Percentiles rank a stretch among this genome's conserved stretches.
These are phyloP conservation scores for Wickerhamiella sorbophila DNA, from an alignment of 805 yeast genomes.

Conservation along the genomic window DNA sequence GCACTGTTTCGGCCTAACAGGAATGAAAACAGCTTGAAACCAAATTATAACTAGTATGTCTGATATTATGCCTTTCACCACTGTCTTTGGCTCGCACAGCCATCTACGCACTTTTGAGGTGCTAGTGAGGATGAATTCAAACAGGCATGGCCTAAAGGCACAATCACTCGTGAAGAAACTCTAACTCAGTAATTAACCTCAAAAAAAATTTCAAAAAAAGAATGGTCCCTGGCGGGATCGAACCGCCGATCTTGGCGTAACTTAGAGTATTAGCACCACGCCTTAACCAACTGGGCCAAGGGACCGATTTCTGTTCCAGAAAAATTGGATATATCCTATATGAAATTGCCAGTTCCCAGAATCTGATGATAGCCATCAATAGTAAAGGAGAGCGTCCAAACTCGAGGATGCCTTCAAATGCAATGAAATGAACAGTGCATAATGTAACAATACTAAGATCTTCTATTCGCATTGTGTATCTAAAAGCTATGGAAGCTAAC, in stretches of 20 bases:
- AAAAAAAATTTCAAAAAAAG: constrained; percentile 2
- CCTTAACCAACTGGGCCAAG: constrained; percentile 50
- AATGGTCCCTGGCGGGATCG: constrained; percentile 27
- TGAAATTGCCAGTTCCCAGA: too few species aligned
- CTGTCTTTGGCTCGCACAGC: neutral
- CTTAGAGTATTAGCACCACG: constrained; percentile 36
- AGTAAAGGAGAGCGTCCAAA: too few species aligned
- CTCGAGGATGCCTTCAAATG: too few species aligned
- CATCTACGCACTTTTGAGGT: neutral
- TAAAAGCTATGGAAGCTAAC: too few species aligned
- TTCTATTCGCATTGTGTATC: too few species aligned
- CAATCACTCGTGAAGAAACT: too few species aligned
- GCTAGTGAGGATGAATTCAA: neutral
- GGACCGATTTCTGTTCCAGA: constrained; percentile 24
- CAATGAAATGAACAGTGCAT: too few species aligned
- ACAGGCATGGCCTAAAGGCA: too few species aligned
- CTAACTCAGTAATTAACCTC: neutral
- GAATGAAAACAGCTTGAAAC: neutral
- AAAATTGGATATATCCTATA: too few species aligned
- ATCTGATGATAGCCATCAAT: too few species aligned
- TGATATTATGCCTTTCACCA: neutral
- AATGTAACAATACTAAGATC: too few species aligned
- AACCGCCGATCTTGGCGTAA: constrained; percentile 35
- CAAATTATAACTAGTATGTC: neutral
- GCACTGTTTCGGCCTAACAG: neutral